These are phyloP conservation scores for Kondoa subrosea DNA, from an alignment of 768 basidiomycete species.

Conservation along the genomic window DNA sequence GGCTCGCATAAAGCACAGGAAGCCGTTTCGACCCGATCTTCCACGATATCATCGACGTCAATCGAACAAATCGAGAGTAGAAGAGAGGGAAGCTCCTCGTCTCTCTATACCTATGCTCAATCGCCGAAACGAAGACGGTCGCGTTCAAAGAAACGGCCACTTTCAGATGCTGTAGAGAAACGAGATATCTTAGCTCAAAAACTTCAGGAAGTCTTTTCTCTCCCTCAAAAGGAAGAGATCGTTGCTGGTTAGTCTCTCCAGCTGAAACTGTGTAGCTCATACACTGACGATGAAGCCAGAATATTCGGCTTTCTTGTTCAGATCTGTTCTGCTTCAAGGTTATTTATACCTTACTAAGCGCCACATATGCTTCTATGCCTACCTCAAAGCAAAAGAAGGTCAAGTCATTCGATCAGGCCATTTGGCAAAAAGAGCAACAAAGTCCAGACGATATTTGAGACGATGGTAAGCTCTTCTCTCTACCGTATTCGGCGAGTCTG, in stretches of 20 bases:
- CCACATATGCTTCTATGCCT: constrained; percentile 68
- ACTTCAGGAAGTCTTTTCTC: constrained; percentile 68
- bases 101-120: background rate
- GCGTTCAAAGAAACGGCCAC: background rate
- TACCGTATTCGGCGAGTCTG: constrained; percentile 28
- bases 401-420: constrained; percentile 72
- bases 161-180: constrained; percentile 33
- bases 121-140: background rate
- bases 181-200: constrained; percentile 66
- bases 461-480: background rate
- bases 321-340: constrained; percentile 63
- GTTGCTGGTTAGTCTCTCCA: constrained; percentile 35
- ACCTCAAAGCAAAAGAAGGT: constrained; percentile 23
- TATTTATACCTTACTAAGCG: constrained; percentile 92
- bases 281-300: background rate
- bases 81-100: background rate
- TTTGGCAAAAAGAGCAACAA: constrained; percentile 66
- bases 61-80: background rate
- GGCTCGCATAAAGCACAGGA: background rate
- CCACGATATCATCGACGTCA: background rate
- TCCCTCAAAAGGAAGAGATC: constrained; percentile 67
- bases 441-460: constrained; percentile 45
- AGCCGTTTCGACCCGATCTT: background rate
- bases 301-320: constrained; percentile 23
- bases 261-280: constrained; percentile 35